These are phyloP conservation scores for Erythrophleum fordii DNA, from an alignment of 306 rosid species.

Conservation along the genomic window DNA sequence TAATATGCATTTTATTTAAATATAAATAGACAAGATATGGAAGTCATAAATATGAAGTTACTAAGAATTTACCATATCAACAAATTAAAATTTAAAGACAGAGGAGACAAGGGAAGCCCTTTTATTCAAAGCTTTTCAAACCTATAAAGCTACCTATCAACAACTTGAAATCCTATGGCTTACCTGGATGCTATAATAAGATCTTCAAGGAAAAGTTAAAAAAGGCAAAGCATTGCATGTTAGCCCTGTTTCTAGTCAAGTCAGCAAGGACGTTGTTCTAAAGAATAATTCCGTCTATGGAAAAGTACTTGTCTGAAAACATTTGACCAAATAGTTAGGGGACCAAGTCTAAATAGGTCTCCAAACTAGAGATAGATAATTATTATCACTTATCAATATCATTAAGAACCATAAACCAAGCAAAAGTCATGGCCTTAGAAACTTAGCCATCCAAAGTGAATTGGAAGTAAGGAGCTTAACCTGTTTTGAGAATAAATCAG, in stretches of 20 bases:
- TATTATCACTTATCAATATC: background rate
- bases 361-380: background rate
- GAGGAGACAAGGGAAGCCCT: background rate
- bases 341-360: background rate
- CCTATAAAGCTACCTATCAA: background rate
- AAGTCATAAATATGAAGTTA: conserved; percentile 5
- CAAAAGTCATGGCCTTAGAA: background rate
- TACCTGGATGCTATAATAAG: background rate
- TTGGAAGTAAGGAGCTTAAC: background rate
- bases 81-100: conserved; percentile 6
- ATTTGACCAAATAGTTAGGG: background rate
- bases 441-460: background rate
- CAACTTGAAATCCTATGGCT: background rate
- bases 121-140: background rate
- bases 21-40: conserved; percentile 11
- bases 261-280: background rate
- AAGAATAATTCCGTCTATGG: background rate
- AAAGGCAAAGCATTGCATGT: background rate
- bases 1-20: conserved; percentile 10
- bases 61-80: background rate
- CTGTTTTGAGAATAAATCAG: background rate
- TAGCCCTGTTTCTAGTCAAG: background rate
- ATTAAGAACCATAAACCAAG: background rate
- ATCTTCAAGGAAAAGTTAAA: background rate
- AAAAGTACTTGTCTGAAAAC: background rate